Percentiles rank a stretch among this genome's conserved stretches.
Evolutionary conservation across 805 yeast genomes (phyloP).

Genomic region (Priceomyces medius): DNA sequence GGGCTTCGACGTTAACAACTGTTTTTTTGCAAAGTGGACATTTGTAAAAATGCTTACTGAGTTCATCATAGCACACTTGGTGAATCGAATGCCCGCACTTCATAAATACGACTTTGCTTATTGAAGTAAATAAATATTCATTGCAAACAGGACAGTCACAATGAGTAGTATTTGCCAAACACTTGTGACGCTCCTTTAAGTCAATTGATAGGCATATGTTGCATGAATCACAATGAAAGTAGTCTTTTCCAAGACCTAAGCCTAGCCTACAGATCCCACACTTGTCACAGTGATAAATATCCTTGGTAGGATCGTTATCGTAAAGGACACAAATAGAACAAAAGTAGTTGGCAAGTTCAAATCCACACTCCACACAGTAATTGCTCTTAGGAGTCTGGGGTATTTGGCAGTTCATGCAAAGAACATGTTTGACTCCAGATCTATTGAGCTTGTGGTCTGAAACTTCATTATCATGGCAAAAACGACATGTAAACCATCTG

Average conservation of each 20-base stretch:
- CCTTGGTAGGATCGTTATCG: conserved; percentile 75
- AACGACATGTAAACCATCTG: conserved; percentile 77
- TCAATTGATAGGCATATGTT: conserved; percentile 85
- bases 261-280: conserved; percentile 95
- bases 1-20: conserved; percentile 81
- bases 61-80: conserved; percentile 76
- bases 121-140: conserved; percentile 83
- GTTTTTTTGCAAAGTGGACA: conserved; percentile 91
- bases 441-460: conserved; percentile 50
- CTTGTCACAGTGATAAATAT: conserved; percentile 86
- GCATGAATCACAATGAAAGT: conserved; percentile 87
- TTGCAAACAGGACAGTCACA: conserved; percentile 92
- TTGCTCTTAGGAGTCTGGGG: conserved; percentile 72
- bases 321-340: conserved; percentile 78
- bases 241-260: conserved; percentile 81
- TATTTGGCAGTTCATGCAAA: conserved; percentile 77
- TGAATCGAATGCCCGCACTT: conserved; percentile 94
- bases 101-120: conserved; percentile 85
- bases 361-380: conserved; percentile 67
- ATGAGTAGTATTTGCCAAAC: conserved; percentile 84
- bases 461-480: conserved; percentile 74
- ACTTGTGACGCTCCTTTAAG: conserved; percentile 71
- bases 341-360: conserved; percentile 69
- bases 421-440: conserved; percentile 58
- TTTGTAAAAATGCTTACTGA: conserved; percentile 78